Percentiles rank a stretch among this genome's conserved stretches.
Evolutionary conservation across 495 filamentous ascomycete species (phyloP).

Genomic region (Aspergillus baeticus): DNA sequence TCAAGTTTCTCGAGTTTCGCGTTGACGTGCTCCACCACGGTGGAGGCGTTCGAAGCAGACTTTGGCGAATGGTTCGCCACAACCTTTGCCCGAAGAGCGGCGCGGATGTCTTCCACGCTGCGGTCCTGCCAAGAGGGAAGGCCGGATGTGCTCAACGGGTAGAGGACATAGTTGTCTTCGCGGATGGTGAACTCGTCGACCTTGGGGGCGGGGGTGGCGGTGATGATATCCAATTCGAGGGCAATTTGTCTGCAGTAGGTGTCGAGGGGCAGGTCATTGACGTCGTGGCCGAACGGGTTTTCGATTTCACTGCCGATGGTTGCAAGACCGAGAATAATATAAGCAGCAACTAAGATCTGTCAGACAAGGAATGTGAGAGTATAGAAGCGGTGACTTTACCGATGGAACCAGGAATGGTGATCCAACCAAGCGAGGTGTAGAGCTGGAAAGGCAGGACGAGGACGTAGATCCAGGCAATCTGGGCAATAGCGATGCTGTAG

Average conservation of each 20-base stretch:
- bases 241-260: conserved; percentile 71
- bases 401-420: conserved; percentile 83
- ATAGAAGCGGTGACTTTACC: conserved; percentile 34
- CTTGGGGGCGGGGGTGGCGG: conserved; percentile 53
- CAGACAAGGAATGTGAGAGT: background rate
- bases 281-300: conserved; percentile 84
- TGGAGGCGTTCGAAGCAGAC: conserved; percentile 27
- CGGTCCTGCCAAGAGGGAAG: conserved; percentile 61
- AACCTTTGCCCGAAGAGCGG: conserved; percentile 49
- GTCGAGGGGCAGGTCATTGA: conserved; percentile 83
- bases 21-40: conserved; percentile 16
- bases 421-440: conserved; percentile 58
- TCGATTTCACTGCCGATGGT: conserved; percentile 86
- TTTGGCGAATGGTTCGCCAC: conserved; percentile 23
- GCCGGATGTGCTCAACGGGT: conserved; percentile 59
- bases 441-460: conserved; percentile 84
- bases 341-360: conserved; percentile 58
- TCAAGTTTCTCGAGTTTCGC: conserved; percentile 28
- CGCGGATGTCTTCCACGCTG: conserved; percentile 58
- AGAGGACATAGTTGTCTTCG: conserved; percentile 63
- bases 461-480: conserved; percentile 88
- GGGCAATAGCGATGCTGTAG: conserved; percentile 81
- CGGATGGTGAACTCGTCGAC: conserved; percentile 57
- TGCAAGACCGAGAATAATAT: conserved; percentile 88
- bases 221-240: conserved; percentile 72